Base-by-base conservation (phyloP, 2,329 filamentous ascomycete genomes). In the Fusarium pseudocircinatum region DNA sequence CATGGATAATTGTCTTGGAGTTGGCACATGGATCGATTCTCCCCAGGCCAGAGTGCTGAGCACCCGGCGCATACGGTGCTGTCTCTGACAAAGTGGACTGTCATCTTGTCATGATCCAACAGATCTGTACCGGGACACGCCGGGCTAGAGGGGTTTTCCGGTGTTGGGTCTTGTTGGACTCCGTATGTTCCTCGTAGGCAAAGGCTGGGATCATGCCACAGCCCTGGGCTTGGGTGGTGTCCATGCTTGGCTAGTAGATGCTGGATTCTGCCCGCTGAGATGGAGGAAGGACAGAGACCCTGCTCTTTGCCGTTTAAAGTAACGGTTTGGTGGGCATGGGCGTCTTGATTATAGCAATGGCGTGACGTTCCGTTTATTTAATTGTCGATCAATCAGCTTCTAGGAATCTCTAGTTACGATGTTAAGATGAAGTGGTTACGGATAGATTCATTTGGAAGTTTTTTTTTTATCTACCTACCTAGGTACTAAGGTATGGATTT, bases 141-240 rank as follows among this genome's bases (percentile, higher is more conserved):
- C 76, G 76, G 75, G 63, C 65, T 53, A 63, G 68, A 74, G 63
- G 68, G 65, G 28, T 44, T 15, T 24, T 43, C 54, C 24, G 64
- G 56, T 34, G 47, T 60, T 74, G 60, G 52, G 65, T 50, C 60
- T 67, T 53, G 40, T 36, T 39, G 26, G n/a, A 53, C 44, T 71
- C 72, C 57, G 72, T 72, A 54, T 65, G 64, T 75, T 70, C 54
- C 54, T 74, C 63, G 67, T 62, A 43, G 67, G 39, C 71, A 62
- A 60, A 46, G 63, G 69, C 72, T 60, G 28, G 60, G 69, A 78
- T 78, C 76, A 78, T 78, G 76, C 76, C 76, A 78, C 72, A 70
- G 60, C 60, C 58, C 73, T 65, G 61, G 61, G 63, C 63, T 37
- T 64, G 67, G 67, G 58, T 60, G 50, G 61, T 47, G 64, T 62